Evolutionary conservation across 2,329 filamentous ascomycete genomes (phyloP), one percentile per base, ranked within the genome.

Genomic region (Penicillium sp.): DNA sequence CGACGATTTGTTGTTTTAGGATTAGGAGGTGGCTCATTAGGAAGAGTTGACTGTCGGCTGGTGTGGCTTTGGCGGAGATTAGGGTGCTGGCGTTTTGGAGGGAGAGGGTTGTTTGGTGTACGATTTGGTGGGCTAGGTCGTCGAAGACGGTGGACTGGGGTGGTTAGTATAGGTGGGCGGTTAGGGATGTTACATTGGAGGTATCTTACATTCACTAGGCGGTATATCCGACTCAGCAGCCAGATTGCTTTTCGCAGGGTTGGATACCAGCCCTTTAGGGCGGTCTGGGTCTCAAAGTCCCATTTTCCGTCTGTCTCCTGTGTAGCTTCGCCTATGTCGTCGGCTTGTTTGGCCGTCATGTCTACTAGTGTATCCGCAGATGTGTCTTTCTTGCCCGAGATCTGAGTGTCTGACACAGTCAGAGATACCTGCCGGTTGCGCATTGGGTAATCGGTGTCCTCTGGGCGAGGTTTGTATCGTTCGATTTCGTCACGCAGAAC

Each of bases 21-120:
- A 97, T 88, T 49, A 99, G 87, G 2, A 99, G 83, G 71, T 99
- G 96, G 66, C 93, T 94, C 67, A 99, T 88, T 69, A 97, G 87
- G 75, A 99, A 99, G 5, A 99, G 82, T 65, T 96, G 90, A 0
- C 89, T 84, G 70, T 97, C 92, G 2, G 84, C 82, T 71, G 78
- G 78, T n/a, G 75, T 74, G 23, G 82, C 80, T 55, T 84, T 85
- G 36, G 82, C 82, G 55, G 86, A 83, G 64, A 96, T 88, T 59
- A 84, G 84, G 6, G 82, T 78, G 64, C 92, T 89, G 29, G 91
- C 93, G 50, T 87, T 83, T 61, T 92, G 85, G 19, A 99, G 83
- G 4, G 92, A 92, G 50, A 88, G 78, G 0, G 92, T 97, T 2
- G 92, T 94, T 74, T 95, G 91, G 68, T 93, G 89, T 27, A 99